phyloP scores from a whole-genome alignment of 2,329 filamentous ascomycete genomes.

The Aspergillus terreus region DNA sequence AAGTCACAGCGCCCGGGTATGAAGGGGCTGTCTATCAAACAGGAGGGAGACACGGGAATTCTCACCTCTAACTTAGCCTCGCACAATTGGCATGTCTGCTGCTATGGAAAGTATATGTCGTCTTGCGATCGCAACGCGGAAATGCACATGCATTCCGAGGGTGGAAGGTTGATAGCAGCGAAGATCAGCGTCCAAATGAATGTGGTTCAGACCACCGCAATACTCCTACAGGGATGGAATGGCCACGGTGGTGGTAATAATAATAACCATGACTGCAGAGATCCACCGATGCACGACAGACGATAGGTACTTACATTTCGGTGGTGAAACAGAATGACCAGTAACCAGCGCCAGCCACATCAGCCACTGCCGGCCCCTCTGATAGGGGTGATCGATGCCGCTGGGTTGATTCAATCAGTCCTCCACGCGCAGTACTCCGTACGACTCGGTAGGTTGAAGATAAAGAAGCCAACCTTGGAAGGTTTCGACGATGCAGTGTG shows the following conservation, averaged over 20 bases:
- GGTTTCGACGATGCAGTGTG: no score
- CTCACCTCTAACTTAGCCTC: no score
- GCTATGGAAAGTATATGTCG: no score
- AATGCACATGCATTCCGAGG: no score
- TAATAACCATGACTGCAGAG: no score
- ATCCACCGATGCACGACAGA: not conserved
- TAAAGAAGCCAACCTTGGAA: not conserved
- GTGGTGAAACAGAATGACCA: constrained; percentile 6
- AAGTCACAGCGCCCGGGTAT: no score
- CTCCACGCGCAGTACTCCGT: not conserved
- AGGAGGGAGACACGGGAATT: no score
- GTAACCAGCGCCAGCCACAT: constrained; percentile 11
- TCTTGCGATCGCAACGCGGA: no score
- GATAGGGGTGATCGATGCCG: not conserved
- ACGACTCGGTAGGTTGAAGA: not conserved
- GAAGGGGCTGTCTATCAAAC: no score
- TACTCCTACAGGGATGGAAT: not conserved
- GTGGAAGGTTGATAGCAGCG: no score
- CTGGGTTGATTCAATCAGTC: not conserved
- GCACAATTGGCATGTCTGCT: no score
- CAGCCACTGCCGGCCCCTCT: constrained; percentile 11
- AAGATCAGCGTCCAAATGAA: not conserved
- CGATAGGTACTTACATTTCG: not conserved
- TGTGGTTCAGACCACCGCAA: not conserved
- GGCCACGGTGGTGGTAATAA: not conserved